Percentiles rank a stretch among this genome's conserved stretches.
phyloP scores from a whole-genome alignment of 352 stramenopile genomes.

The Pythium scleroteichum region DNA sequence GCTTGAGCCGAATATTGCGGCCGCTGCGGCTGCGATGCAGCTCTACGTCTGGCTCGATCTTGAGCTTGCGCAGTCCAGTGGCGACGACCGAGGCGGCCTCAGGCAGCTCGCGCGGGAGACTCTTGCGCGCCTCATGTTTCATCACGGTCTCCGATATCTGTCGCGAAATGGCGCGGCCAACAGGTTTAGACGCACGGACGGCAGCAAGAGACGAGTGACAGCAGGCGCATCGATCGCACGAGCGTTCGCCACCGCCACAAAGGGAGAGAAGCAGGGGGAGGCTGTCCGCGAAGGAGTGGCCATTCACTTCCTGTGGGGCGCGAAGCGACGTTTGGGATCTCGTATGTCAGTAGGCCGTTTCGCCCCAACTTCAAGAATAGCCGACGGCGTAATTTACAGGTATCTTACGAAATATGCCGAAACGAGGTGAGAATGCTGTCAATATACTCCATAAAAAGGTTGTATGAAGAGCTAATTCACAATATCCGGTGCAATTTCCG shows the following conservation, averaged over 20 bases:
- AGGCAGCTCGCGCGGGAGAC: slow-evolving; percentile 3
- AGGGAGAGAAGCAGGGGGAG: slow-evolving; percentile 6
- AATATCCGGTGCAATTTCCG: slow-evolving; percentile 2
- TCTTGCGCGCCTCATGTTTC: slow-evolving; percentile 24
- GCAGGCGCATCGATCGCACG: slow-evolving; percentile 6
- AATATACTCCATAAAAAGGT: slow-evolving; percentile 1
- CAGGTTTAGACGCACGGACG: neutral
- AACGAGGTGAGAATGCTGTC: slow-evolving; percentile 6
- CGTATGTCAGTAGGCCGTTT: slow-evolving; percentile 18
- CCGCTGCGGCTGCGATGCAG: slow-evolving; percentile 30
- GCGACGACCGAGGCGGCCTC: neutral
- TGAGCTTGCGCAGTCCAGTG: slow-evolving; percentile 10
- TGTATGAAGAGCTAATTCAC: slow-evolving; percentile 2
- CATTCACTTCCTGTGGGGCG: slow-evolving; percentile 6
- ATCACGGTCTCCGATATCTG: slow-evolving; percentile 16
- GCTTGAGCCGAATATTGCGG: slow-evolving; percentile 33
- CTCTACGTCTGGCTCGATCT: slow-evolving; percentile 27
- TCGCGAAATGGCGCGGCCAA: neutral
- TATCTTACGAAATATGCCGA: slow-evolving; percentile 8
- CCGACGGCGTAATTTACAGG: slow-evolving; percentile 14
- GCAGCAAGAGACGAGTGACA: neutral
- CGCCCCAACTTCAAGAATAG: slow-evolving; percentile 26
- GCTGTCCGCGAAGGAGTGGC: neutral
- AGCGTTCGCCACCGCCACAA: neutral
- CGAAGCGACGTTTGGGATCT: slow-evolving; percentile 18